Conservation (phyloP, 2,329 filamentous ascomycete genomes). For the Colletotrichum echinochloae region DNA sequence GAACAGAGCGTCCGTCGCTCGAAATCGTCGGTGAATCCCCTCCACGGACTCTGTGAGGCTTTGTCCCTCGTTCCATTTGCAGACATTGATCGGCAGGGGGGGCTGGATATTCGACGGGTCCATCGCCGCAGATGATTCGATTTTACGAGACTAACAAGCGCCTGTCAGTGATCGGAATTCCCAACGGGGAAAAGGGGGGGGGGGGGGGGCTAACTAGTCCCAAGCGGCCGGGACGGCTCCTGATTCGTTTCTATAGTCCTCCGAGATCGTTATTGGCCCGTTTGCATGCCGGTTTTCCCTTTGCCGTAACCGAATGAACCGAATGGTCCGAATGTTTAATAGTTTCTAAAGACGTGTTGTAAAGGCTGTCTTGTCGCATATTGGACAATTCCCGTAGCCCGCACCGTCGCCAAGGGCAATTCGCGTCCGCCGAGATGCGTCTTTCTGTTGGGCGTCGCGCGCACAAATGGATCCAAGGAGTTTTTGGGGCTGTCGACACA, state of each 20-base stretch:
- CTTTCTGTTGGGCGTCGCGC: not conserved
- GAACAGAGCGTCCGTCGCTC: not conserved
- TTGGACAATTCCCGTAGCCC: not conserved
- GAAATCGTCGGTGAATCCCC: not conserved
- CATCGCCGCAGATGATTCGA: not conserved
- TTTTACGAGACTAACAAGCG: not conserved
- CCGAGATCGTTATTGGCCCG: not conserved
- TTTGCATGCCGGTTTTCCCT: not conserved
- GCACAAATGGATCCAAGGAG: not conserved
- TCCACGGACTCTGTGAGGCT: not conserved
- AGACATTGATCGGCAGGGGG: not conserved
- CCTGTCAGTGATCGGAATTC: slow-evolving; percentile 6
- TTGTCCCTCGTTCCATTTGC: not conserved
- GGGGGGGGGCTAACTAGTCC: not conserved
- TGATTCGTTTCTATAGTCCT: slow-evolving; percentile 19
- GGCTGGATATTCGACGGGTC: not conserved
- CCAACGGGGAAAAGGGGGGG: not conserved
- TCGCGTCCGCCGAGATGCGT: not conserved
- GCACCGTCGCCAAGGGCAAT: not conserved
- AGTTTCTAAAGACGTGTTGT: not conserved
- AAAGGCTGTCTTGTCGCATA: not conserved
- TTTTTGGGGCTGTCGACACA: too few species aligned
- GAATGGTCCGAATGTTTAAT: not conserved
- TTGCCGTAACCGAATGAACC: too few species aligned
- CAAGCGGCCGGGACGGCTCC: slow-evolving; percentile 4